Base-by-base conservation (phyloP, 179 eudicot genomes). In the Drosera spatulata region DNA sequence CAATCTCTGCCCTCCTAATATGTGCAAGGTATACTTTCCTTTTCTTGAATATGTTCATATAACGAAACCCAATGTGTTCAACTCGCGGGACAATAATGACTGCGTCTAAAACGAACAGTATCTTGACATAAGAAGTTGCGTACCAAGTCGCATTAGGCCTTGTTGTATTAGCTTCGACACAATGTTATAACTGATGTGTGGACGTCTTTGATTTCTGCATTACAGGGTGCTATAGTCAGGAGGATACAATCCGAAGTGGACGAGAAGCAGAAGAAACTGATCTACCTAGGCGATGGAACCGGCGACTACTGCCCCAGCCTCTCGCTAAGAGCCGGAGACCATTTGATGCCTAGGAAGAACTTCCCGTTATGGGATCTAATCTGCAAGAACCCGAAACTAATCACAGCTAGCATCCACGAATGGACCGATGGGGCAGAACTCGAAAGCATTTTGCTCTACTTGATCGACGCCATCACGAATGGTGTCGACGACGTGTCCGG, bases 221-320 rank as follows among this genome's bases (percentile, higher is more conserved):
- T 22, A 22, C 33, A 90, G 97, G 97, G 97, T 39, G 64, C 76
- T 58, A 83, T 87, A 55, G 66, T 90, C 6, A 70, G 75, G 64
- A 71, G 43, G 49, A 69, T 83, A 48, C 86, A 67, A 76, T 78
- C 65, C 54, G 65, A 73, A 2, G 56, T 53, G 2, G 41, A 15
- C 58, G 41, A 66, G 63, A 55, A 50, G 2, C 49, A 68, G 8
- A 66, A 69, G 41, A 66, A 10, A n/a, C 61, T 59, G 50, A 68
- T 77, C 65, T 88, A 91, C 58, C 69, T 91, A 58, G 96, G 97
- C 63, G 97, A 91, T 52, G 97, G 97, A 40, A 61, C 66, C 12
- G 93, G 87, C 48, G 96, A 91, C 59, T 85, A 76, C 54, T 91
- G 97, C 64, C 97, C 97, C 12, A 77, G 75, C 55, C 61, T 88